Percentiles rank a stretch among this genome's conserved stretches.
Evolutionary conservation across 768 basidiomycete genomes (phyloP).

Genomic region (Saitozyma sp.): DNA sequence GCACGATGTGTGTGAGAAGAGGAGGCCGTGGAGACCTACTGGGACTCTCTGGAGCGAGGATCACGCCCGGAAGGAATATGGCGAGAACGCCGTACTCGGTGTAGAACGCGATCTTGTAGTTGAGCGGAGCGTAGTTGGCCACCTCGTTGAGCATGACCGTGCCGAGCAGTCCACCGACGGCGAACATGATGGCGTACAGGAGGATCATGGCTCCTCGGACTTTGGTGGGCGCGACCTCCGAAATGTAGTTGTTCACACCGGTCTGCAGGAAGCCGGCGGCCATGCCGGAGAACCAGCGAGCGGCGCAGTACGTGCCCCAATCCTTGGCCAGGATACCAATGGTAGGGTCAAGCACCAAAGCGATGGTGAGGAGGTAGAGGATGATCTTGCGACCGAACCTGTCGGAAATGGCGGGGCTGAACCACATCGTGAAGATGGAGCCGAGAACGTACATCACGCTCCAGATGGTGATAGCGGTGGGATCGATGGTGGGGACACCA

Average conservation of each 20-base stretch:
- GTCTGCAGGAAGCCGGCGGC: neutral
- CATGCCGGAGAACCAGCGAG: constrained; percentile 13
- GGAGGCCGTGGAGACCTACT: constrained; percentile 2
- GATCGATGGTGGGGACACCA: constrained; percentile 5
- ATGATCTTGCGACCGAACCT: constrained; percentile 15
- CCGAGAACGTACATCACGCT: neutral
- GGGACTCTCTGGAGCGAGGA: neutral
- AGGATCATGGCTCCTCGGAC: constrained; percentile 20
- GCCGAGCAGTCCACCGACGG: constrained; percentile 14
- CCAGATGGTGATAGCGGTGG: constrained; percentile 22
- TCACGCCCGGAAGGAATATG: no score
- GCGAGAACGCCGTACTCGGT: no score
- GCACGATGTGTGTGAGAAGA: constrained; percentile 3
- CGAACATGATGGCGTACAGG: constrained; percentile 12
- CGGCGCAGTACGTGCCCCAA: constrained; percentile 23
- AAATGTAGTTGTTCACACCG: constrained; percentile 14
- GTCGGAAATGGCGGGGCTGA: constrained; percentile 17
- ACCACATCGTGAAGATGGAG: constrained; percentile 2
- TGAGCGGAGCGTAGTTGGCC: neutral
- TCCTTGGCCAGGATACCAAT: constrained; percentile 21
- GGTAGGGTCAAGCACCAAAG: constrained; percentile 13
- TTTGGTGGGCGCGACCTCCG: constrained; percentile 19
- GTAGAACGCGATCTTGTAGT: constrained; percentile 4
- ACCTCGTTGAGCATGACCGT: constrained; percentile 17
- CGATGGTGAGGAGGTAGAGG: constrained; percentile 13